phyloP scores from a whole-genome alignment of 2,329 filamentous ascomycete genomes.

The Talaromyces albobiverticillius region DNA sequence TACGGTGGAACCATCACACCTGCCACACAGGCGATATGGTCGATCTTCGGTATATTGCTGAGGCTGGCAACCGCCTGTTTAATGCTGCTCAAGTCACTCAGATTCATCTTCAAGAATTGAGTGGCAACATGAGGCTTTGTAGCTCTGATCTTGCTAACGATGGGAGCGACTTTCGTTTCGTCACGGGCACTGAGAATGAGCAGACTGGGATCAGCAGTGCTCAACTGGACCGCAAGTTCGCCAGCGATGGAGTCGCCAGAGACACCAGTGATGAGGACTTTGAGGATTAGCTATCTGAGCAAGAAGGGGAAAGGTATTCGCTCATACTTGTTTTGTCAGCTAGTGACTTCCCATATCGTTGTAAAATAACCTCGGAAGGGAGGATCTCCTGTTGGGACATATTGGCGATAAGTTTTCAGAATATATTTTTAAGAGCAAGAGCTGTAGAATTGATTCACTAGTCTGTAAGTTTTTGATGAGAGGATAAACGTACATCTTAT shows the following conservation, averaged over 20 bases:
- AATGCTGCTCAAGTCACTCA: slow-evolving; percentile 17
- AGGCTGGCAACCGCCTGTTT: slow-evolving; percentile 16
- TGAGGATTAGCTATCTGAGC: neutral
- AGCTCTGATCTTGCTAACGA: slow-evolving; percentile 19
- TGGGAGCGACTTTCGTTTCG: slow-evolving; percentile 17
- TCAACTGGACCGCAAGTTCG: slow-evolving; percentile 22
- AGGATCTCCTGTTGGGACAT: slow-evolving; percentile 16
- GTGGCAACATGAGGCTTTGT: slow-evolving; percentile 18
- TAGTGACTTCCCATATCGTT: slow-evolving; percentile 20
- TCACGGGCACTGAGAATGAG: slow-evolving; percentile 22
- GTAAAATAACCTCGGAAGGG: slow-evolving; percentile 19
- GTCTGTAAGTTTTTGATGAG: no score
- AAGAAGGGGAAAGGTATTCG: neutral
- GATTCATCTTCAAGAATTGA: slow-evolving; percentile 22
- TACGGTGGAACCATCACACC: slow-evolving; percentile 23
- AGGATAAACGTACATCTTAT: no score
- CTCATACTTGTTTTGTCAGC: slow-evolving; percentile 19
- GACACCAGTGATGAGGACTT: slow-evolving; percentile 25
- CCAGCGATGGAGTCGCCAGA: slow-evolving; percentile 22
- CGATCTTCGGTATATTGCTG: slow-evolving; percentile 18
- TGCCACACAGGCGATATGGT: slow-evolving; percentile 20
- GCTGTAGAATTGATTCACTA: neutral
- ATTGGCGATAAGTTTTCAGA: slow-evolving; percentile 2
- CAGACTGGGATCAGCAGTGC: slow-evolving; percentile 19
- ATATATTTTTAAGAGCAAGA: slow-evolving; percentile 8